These are phyloP conservation scores for Westerdykella aurantiaca DNA, from an alignment of 2,329 filamentous ascomycete genomes.

Conservation along the genomic window DNA sequence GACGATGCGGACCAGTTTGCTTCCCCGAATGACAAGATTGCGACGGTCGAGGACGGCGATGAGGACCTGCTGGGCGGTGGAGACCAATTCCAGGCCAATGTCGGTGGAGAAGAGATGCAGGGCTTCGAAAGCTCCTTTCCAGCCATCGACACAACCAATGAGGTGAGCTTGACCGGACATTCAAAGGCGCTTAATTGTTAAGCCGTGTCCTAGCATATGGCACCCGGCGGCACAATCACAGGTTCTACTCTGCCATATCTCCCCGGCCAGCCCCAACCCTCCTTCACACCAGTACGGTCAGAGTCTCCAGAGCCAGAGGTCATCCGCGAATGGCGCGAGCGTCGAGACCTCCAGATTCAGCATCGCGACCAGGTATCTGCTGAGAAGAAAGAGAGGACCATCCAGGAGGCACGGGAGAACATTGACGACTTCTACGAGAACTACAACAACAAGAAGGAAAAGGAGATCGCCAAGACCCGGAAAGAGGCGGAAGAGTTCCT, in stretches of 20 bases:
- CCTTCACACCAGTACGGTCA: constrained; percentile 47
- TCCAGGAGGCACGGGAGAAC: constrained; percentile 84
- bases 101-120: constrained; percentile 44
- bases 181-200: background rate
- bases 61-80: constrained; percentile 67
- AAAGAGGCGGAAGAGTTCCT: constrained; percentile 93
- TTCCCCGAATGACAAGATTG: constrained; percentile 63
- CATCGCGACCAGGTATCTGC: constrained; percentile 81
- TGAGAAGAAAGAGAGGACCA: constrained; percentile 74
- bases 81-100: constrained; percentile 39
- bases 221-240: constrained; percentile 74
- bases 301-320: constrained; percentile 84
- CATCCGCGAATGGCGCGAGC: constrained; percentile 84
- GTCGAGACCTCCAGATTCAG: constrained; percentile 73
- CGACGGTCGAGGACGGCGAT: constrained; percentile 57
- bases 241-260: constrained; percentile 56
- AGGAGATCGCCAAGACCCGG: constrained; percentile 78
- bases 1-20: constrained; percentile 91
- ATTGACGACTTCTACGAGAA: constrained; percentile 99
- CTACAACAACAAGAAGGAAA: constrained; percentile 98
- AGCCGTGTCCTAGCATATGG: constrained; percentile 53
- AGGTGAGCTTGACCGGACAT: constrained; percentile 48
- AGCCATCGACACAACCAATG: constrained; percentile 67
- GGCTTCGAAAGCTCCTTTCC: constrained; percentile 89
- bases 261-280: constrained; percentile 31